phyloP scores from a whole-genome alignment of 2,329 filamentous ascomycete genomes.

The Hymenoscyphus fraxineus region DNA sequence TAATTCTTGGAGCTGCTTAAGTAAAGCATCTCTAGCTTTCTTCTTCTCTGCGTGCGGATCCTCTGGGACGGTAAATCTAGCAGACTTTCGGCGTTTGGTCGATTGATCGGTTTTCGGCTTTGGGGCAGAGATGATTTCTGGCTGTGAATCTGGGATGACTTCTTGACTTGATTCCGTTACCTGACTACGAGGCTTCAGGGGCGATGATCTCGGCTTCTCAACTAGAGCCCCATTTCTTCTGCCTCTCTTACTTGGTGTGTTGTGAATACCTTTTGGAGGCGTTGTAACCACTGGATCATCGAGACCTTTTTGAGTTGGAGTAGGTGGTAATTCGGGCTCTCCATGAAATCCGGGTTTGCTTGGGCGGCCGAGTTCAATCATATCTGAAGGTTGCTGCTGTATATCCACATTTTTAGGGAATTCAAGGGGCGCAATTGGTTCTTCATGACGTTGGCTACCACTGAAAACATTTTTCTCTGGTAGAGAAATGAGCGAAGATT shows the following conservation, averaged over 20 bases:
- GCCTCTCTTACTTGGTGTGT: conserved; percentile 50
- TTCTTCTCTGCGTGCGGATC: conserved; percentile 45
- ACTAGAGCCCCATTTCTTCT: conserved; percentile 38
- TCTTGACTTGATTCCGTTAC: conserved; percentile 10
- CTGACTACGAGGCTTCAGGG: conserved; percentile 30
- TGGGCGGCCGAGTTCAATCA: neutral
- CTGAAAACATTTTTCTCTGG: neutral
- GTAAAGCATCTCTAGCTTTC: conserved; percentile 49
- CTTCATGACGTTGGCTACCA: neutral
- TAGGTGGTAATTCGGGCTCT: conserved; percentile 63
- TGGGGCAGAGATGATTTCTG: conserved; percentile 15
- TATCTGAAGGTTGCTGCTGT: neutral
- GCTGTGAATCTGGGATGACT: conserved; percentile 6
- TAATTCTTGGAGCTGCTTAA: conserved; percentile 52
- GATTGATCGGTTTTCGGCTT: conserved; percentile 8
- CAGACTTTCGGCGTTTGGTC: conserved; percentile 26
- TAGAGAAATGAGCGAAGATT: neutral
- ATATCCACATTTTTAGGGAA: neutral
- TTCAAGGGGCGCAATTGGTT: neutral
- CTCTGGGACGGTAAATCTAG: conserved; percentile 27
- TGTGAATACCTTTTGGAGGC: conserved; percentile 57
- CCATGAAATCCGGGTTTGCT: conserved; percentile 26
- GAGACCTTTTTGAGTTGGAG: conserved; percentile 46
- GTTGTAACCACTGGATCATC: conserved; percentile 52
- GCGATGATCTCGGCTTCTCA: conserved; percentile 33